phyloP scores from a whole-genome alignment of 441 rosid genomes.

The Capsella rubella region DNA sequence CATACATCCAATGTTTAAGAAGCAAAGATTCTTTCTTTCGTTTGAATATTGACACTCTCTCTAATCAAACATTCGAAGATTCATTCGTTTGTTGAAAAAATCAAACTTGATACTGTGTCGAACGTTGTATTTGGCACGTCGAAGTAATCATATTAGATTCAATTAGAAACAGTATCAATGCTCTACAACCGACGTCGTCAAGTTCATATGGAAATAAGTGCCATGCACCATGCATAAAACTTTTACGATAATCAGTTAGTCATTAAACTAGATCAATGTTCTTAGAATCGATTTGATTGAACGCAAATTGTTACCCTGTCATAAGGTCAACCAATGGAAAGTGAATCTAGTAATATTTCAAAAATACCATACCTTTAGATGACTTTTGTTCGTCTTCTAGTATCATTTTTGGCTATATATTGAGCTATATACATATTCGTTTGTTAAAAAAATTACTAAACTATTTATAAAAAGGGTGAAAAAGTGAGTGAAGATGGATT shows the following conservation, averaged over 20 bases:
- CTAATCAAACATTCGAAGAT: slow-evolving; percentile 1
- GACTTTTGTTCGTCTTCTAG: background rate
- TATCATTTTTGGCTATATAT: background rate
- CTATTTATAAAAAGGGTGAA: background rate
- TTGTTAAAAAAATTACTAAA: background rate
- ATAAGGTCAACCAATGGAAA: background rate
- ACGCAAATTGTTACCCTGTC: background rate
- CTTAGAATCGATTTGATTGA: background rate
- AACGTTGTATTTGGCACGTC: slow-evolving; percentile 41
- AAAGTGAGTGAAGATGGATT: slow-evolving; percentile 5
- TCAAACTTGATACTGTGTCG: slow-evolving; percentile 5
- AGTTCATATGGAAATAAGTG: background rate
- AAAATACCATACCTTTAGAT: too few species aligned
- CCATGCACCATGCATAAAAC: background rate
- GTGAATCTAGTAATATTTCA: too few species aligned
- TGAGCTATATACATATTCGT: background rate
- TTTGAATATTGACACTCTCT: background rate
- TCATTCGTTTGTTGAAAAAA: background rate
- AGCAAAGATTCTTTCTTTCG: slow-evolving; percentile 16
- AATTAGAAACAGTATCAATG: background rate
- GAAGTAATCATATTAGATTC: slow-evolving; percentile 13
- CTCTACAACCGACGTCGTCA: slow-evolving; percentile 9
- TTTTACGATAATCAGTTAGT: background rate
- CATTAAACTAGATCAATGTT: background rate
- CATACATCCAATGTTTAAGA: slow-evolving; percentile 28